Conservation (phyloP, 2,329 filamentous ascomycete genomes). For the Rhynchosporium agropyri region DNA sequence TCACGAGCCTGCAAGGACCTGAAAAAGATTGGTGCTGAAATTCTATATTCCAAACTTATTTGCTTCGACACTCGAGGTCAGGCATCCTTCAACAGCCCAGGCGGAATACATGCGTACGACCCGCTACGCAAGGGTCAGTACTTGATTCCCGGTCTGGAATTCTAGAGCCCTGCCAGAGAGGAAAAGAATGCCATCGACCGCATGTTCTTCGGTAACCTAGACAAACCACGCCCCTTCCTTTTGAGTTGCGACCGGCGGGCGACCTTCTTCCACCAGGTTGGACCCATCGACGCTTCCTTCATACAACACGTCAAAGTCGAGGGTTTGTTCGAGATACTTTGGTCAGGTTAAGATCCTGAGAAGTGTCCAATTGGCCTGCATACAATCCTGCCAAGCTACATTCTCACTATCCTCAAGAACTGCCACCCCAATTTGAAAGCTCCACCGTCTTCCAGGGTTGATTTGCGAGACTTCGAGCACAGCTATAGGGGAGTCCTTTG, state of each 20-base stretch:
- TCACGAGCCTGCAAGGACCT: too few relatives aligned
- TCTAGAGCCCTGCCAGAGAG: not conserved
- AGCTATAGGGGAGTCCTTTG: not conserved
- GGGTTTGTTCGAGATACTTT: slow-evolving; percentile 9
- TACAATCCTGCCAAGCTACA: slow-evolving; percentile 2
- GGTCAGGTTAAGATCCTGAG: not conserved
- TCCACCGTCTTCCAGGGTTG: not conserved
- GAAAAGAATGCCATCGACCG: not conserved
- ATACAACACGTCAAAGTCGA: slow-evolving; percentile 10
- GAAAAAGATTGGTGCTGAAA: too few relatives aligned
- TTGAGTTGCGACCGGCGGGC: not conserved
- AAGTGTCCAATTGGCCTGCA: slow-evolving; percentile 6
- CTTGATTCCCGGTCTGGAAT: not conserved
- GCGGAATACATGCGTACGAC: too few relatives aligned
- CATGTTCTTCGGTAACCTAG: not conserved
- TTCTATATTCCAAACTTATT: too few relatives aligned
- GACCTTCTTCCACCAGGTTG: slow-evolving; percentile 3
- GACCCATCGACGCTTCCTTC: slow-evolving; percentile 1
- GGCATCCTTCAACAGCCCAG: too few relatives aligned
- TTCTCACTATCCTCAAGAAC: not conserved
- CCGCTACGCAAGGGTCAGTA: not conserved
- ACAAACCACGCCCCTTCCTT: not conserved
- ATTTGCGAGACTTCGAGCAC: not conserved
- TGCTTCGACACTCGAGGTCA: too few relatives aligned
- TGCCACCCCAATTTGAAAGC: not conserved